Evolutionary conservation across 2,329 filamentous ascomycete species (phyloP), one percentile per base, ranked within the genome.

Genomic region (Fusarium sp.): DNA sequence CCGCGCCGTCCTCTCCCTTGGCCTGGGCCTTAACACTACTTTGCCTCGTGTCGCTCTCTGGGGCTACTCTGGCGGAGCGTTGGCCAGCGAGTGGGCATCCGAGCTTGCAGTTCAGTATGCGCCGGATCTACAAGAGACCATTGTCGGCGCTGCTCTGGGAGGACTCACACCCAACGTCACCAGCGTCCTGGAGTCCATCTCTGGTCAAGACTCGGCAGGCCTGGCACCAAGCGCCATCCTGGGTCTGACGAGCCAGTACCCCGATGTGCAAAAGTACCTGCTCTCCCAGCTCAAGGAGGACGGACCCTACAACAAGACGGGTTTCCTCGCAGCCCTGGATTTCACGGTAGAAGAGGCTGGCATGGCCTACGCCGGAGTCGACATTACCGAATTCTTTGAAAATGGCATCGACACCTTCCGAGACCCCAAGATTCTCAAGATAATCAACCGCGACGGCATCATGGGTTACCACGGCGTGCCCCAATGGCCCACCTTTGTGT

Each of bases 21-120:
- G 75, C 0, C 62, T 84, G 7, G 85, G 71, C 1, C 71, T 79
- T 4, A 54, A 70, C 44, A 44, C 43, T 0, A 47, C 44, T 0
- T 18, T 27, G 2, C 75, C 81, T 0, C 76, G 72, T 4, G 76
- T 82, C 34, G 82, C 83, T 0, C 76, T 88, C 9, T 89, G 86
- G 85, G 88, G 88, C 0, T 89, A 89, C 71, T 87, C 84, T 1
- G 88, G 88, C 3, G 87, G 87, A 5, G 82, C 83, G 2, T 66
- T 89, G 16, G 86, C 86, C 0, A 84, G 79, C 3, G 85, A 85
- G 31, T 87, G 82, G 80, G 87, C 87, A 0, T 83, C 84, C 15
- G 86, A 89, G 52, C 73, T 89, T 23, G 85, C 86, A 44, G 77
- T 80, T 1, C 77, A 78, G 6, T 89, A 89, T 64, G 87, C 87